Conservation (phyloP, 2,329 filamentous ascomycete species). For the Zymoseptoria passerinii region DNA sequence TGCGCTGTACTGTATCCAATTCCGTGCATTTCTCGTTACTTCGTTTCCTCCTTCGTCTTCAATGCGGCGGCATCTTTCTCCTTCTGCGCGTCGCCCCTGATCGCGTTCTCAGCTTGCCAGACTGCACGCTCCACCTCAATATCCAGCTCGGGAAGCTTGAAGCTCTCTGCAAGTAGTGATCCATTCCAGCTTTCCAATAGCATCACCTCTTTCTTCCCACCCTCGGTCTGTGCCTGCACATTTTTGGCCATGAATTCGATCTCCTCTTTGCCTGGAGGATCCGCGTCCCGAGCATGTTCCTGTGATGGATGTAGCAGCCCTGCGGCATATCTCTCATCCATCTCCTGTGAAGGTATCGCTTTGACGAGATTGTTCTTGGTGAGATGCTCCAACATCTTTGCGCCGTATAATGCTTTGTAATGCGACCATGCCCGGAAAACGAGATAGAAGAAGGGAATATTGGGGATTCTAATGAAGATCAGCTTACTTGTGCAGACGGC, state of each 20-base stretch:
- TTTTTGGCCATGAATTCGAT: constrained; percentile 33
- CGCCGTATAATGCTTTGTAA: constrained; percentile 77
- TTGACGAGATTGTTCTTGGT: constrained; percentile 63
- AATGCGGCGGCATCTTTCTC: background rate
- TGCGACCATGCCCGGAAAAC: constrained; percentile 87
- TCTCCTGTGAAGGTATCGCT: constrained; percentile 54
- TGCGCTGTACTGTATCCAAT: background rate
- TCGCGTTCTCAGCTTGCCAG: constrained; percentile 41
- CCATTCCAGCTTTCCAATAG: constrained; percentile 44
- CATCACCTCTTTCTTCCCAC: constrained; percentile 39
- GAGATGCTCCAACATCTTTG: constrained; percentile 76
- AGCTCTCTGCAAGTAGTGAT: constrained; percentile 43
- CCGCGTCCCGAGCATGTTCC: constrained; percentile 32
- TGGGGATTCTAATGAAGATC: constrained; percentile 60
- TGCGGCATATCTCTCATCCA: constrained; percentile 66
- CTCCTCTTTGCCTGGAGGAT: constrained; percentile 31
- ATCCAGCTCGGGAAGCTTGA: constrained; percentile 44
- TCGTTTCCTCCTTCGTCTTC: background rate
- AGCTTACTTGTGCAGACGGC: constrained; percentile 5
- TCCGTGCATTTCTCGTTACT: background rate
- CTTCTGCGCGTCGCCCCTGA: constrained; percentile 25
- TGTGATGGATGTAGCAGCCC: constrained; percentile 40
- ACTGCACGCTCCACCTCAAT: constrained; percentile 47
- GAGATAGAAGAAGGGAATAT: constrained; percentile 95
- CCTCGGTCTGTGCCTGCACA: constrained; percentile 34